Base-by-base conservation (phyloP, 306 rosid species). In the Leucaena leucocephala region DNA sequence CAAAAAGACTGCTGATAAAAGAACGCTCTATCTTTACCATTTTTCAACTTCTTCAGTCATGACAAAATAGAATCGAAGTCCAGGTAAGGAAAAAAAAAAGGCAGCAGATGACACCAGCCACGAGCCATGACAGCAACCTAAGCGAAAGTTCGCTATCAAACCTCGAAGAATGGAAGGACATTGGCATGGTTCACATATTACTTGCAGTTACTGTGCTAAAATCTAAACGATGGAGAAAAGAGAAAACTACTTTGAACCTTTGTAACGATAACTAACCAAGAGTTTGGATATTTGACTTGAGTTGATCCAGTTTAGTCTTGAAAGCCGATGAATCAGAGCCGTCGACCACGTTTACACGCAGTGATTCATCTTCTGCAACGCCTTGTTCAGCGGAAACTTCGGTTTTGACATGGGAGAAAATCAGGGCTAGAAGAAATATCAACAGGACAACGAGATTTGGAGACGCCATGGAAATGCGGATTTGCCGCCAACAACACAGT, bases 241-340 rank as follows among this genome's bases (percentile, higher is more conserved):
- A 3, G 6, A 8, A 39, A n/a, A 68, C 72, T 11, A 68, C 52
- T 68, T 10, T 10, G 38, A 42, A 11, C 4, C 22, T 42, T 19
- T 21, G 73, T 5, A 22, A 42, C 45, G 50, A 57, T 13, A 55
- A 74, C 91, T 63, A 76, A 91, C 96, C 93, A 38, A 89, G 88
- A 17, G 84, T 62, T 3, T 82, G 87, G 89, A 88, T 88, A 85
- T 76, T 87, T 68, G 87, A 85, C 82, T 78, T 78, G 62, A 90
- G 87, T 49, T 86, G 84, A 57, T 83, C 84, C 77, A 90, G 73
- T 87, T 88, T 84, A 80, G 82, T 59, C 81, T 87, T 83, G 71
- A 83, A 52, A 70, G 81, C 78, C 70, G 88, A 78, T 0, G 86
- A 76, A 74, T 81, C 90, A 21, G 84, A 72, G 27, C 39, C 76